Evolutionary conservation across 257 asterid species (phyloP), one percentile per base, ranked within the genome.

Genomic region (Lycium barbarum): DNA sequence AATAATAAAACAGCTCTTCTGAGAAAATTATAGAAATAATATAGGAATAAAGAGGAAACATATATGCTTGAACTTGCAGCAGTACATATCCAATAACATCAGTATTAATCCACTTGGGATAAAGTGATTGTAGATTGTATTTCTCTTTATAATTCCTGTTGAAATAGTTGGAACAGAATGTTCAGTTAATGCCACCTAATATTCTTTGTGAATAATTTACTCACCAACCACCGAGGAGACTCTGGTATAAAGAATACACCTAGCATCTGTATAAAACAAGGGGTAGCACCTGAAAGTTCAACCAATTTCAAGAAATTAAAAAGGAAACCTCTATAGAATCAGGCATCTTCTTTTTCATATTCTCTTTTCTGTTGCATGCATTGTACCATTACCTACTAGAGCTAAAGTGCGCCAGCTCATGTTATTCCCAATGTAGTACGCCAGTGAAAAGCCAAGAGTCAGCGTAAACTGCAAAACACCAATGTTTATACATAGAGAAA

Each of bases 171-270:
- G 57, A 20, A 43, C 81, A 74, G 61, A 74, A 22, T 6, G 61
- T 51, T 76, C 11, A 51, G 15, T 6, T 22, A 53, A 53, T 49
- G 62, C 20, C 72, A 61, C 54, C 38, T 20, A 15, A 14, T 81
- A 12, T 43, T 81, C 9, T 45, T 47, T 63, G 51, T 40, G 51
- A 45, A n/a, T 62, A 14, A 70, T 1, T 18, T 67, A 84, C 90
- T n/a, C 67, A 88, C 90, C 87, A 88, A 74, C 90, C 88, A 85
- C 83, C 90, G 78, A 2, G 90, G 90, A 74, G 90, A 88, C 73
- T 88, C 90, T 38, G 88, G 88, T 71, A 88, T 63, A 82, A 86
- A 73, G 72, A 84, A 66, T 66, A 83, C 57, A n/a, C 87, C 90
- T 5, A 88, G 22, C 62, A 86, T 57, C 67, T 83, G 88, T 74